Conservation (phyloP, 2,329 filamentous ascomycete species). For the Ramularia endophylla region DNA sequence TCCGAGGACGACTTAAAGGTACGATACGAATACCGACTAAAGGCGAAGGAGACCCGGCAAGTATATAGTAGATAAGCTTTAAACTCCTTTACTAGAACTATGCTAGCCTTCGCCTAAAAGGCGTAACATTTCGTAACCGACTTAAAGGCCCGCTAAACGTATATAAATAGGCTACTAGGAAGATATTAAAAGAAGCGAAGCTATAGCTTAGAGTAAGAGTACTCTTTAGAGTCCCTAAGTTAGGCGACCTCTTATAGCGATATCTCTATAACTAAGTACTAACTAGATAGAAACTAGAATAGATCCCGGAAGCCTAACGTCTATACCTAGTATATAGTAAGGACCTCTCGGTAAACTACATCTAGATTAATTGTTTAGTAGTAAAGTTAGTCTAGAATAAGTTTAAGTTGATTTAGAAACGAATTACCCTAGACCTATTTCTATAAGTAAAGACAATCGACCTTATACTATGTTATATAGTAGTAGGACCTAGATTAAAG, state of each 20-base stretch:
- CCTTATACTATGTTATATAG: slow-evolving; percentile 1
- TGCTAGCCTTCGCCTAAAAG: background rate
- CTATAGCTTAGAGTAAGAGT: background rate
- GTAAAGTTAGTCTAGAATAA: background rate
- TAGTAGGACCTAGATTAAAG: background rate
- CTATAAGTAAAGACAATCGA: background rate
- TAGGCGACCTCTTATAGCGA: background rate
- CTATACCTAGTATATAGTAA: background rate
- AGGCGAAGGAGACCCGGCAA: background rate
- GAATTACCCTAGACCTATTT: background rate
- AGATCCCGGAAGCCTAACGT: background rate
- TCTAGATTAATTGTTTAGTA: slow-evolving; percentile 1
- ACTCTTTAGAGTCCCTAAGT: background rate
- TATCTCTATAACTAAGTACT: slow-evolving; percentile 1
- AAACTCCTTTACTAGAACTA: background rate
- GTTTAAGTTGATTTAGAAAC: too few species aligned
- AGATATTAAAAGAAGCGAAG: background rate
- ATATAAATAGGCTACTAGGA: background rate
- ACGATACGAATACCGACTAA: background rate
- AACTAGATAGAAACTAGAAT: background rate
- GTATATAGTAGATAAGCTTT: background rate
- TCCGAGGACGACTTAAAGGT: background rate
- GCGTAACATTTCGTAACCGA: background rate
- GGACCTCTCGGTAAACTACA: background rate
- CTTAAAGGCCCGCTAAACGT: background rate